Conservation (phyloP, 78 protist genomes). For the Bodo saltans region DNA sequence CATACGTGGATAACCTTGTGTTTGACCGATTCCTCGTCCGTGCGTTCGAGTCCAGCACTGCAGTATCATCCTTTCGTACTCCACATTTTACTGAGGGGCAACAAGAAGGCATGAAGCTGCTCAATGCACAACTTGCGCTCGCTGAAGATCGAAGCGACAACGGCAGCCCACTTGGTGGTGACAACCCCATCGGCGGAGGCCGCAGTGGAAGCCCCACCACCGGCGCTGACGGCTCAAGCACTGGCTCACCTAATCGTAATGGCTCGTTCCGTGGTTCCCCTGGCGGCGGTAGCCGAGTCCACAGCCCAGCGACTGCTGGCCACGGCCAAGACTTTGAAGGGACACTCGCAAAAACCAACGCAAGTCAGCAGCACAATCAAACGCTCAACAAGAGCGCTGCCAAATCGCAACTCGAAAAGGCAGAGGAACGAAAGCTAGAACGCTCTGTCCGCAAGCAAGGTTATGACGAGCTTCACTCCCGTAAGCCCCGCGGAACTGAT, state of each 20-base stretch:
- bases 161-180: no score
- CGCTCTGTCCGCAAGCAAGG: not conserved
- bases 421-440: slow-evolving; percentile 37
- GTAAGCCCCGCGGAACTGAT: slow-evolving; percentile 23
- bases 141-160: no score
- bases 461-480: slow-evolving; percentile 10
- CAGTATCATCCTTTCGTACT: not conserved
- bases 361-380: no score
- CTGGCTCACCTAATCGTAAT: no score
- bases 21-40: not conserved
- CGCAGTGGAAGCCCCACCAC: no score
- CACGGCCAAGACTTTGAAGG: not conserved
- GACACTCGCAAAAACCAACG: no score
- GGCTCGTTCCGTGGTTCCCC: no score
- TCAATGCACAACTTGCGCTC: not conserved
- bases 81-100: not conserved
- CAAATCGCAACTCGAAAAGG: slow-evolving; percentile 15
- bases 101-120: not conserved
- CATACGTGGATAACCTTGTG: not conserved
- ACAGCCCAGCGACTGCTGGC: not conserved
- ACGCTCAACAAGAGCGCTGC: not conserved
- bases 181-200: no score
- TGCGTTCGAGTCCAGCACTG: not conserved
- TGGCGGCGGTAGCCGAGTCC: no score
- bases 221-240: no score